Evolutionary conservation across 2,329 filamentous ascomycete genomes (phyloP).

Genomic region (Diplodia seriata): DNA sequence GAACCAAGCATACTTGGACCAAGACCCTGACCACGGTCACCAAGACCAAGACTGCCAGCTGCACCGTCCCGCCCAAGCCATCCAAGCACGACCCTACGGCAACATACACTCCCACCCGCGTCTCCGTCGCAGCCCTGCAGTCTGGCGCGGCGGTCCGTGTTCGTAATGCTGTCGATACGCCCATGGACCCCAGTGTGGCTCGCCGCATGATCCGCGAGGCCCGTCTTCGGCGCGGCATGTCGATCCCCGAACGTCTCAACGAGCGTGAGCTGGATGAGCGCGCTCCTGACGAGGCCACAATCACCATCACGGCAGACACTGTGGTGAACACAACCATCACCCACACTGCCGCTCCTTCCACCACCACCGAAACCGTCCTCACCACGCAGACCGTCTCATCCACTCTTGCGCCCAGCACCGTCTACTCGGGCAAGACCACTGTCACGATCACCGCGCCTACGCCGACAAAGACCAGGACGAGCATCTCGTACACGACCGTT

Average conservation of each 20-base stretch:
- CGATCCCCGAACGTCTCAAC: slow-evolving; percentile 36
- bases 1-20: slow-evolving; percentile 36
- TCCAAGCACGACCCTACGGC: slow-evolving; percentile 45
- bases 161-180: slow-evolving; percentile 12
- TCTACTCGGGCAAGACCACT: slow-evolving; percentile 45
- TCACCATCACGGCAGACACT: slow-evolving; percentile 43
- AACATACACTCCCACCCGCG: slow-evolving; percentile 46
- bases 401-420: slow-evolving; percentile 46
- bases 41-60: slow-evolving; percentile 48
- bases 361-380: slow-evolving; percentile 42
- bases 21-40: slow-evolving; percentile 42
- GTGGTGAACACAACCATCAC: slow-evolving; percentile 45
- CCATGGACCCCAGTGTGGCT: slow-evolving; percentile 37
- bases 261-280: slow-evolving; percentile 41
- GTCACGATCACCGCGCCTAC: slow-evolving; percentile 47
- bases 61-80: slow-evolving; percentile 45
- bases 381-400: slow-evolving; percentile 39
- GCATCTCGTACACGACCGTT: slow-evolving; percentile 39
- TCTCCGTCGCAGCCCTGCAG: slow-evolving; percentile 39
- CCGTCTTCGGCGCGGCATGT: slow-evolving; percentile 41
- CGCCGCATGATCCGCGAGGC: slow-evolving; percentile 46
- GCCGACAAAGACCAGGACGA: slow-evolving; percentile 43
- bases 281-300: slow-evolving; percentile 46
- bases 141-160: slow-evolving; percentile 1
- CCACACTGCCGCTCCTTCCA: slow-evolving; percentile 40